Conservation (phyloP, 2,329 filamentous ascomycete species). For the Diaporthe sp. region DNA sequence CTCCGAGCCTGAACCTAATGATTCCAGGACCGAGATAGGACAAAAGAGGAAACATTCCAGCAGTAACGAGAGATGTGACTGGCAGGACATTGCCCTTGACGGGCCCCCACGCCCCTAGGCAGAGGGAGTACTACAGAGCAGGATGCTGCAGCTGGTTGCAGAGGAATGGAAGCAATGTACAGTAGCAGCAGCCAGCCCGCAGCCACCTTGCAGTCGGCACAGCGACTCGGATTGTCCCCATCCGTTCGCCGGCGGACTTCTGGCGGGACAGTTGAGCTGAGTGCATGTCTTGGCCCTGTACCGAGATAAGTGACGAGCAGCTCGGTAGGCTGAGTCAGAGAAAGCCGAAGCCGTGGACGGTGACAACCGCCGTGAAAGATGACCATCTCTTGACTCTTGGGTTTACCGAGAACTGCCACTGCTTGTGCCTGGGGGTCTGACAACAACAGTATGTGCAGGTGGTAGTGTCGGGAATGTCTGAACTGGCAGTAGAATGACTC, state of each 20-base stretch:
- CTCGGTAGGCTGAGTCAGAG: conserved; percentile 18
- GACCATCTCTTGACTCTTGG: conserved; percentile 1
- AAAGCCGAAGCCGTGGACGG: not conserved
- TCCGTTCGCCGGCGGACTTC: conserved; percentile 29
- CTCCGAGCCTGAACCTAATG: not conserved
- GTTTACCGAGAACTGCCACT: not conserved
- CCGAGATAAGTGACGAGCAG: not conserved
- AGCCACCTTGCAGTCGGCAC: not conserved
- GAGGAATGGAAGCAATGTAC: not conserved
- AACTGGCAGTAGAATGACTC: conserved; percentile 13
- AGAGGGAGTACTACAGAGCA: not conserved
- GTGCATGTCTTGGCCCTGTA: not conserved
- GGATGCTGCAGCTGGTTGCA: not conserved
- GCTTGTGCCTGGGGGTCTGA: not conserved
- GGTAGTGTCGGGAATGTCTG: conserved; percentile 6
- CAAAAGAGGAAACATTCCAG: conserved; percentile 6
- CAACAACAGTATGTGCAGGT: not conserved
- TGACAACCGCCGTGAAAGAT: not conserved
- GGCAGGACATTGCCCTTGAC: not conserved
- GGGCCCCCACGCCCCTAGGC: not conserved
- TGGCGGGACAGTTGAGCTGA: not conserved
- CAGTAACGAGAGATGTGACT: not conserved
- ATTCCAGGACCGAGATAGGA: conserved; percentile 3
- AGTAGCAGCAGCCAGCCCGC: not conserved
- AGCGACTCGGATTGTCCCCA: conserved; percentile 32